Base-by-base conservation (phyloP, 108 stramenopile genomes). In the Cyclotella atomus region DNA sequence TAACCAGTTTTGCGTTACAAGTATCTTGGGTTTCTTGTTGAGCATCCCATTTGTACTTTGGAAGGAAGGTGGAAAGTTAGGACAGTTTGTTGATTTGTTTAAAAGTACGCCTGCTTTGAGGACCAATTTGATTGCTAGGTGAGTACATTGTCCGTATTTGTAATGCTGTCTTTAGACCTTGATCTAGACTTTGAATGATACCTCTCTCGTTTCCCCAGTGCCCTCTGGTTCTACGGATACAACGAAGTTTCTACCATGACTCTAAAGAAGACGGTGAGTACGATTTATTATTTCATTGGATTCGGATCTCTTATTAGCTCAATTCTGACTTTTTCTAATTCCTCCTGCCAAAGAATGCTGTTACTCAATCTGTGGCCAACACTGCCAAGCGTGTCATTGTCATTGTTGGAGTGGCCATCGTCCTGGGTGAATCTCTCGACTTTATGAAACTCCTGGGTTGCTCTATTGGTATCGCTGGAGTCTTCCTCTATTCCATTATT, bases 391-490 rank as follows among this genome's bases (percentile, higher is more conserved):
- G 86, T 55, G 86, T 84, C 35, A 84, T 88, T 54, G 84, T 88
- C 52, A 88, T 88, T 67, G 85, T 88, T 49, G 87, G 84, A 14
- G 80, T 82, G 20, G 85, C 85, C 27, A 53, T 88, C 28, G 87
- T 85, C 28, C 75, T 88, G 45, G 80, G 85, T 10, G 84, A 85
- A 70, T 70, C 71, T 0, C 68, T 85, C 29, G 81, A 79, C 65
- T 79, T 79, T 27, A 79, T 83, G 70, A 85, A 85, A 65, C 69
- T 84, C 43, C 73, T 85, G 25, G 87, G 87, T 16, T 86, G 83
- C 49, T 66, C 54, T 34, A 84, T 88, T 74, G 83, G 85, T 20
- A 96, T 97, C 81, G 91, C 91, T 55, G 97, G 97, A 67, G 95
- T 96, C 38, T 87, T 97, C 81, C 89, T 97, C 60, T 96, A 74